Conservation (phyloP, 805 yeast species). For the Komagataella pseudopastoris region DNA sequence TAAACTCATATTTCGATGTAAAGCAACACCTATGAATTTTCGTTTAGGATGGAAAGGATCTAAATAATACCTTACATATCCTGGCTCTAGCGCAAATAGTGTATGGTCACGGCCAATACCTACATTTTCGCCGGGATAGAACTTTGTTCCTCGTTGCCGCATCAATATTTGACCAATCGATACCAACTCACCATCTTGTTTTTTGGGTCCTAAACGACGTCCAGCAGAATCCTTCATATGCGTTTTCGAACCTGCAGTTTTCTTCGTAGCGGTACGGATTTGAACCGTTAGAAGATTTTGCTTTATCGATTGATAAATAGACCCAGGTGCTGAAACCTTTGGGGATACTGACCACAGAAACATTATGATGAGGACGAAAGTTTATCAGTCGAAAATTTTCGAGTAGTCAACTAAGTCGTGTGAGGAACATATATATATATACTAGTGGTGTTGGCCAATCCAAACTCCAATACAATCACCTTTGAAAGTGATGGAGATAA, state of each 20-base stretch:
- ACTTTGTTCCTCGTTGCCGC: slow-evolving; percentile 91
- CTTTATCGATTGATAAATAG: not conserved
- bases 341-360: not conserved
- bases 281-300: slow-evolving; percentile 14
- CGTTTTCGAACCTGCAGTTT: slow-evolving; percentile 90
- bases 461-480: not conserved
- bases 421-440: not conserved
- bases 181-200: slow-evolving; percentile 65
- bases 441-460: not conserved
- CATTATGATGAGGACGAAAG: not conserved
- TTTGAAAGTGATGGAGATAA: not conserved
- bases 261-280: slow-evolving; percentile 85
- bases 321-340: not conserved
- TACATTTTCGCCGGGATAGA: slow-evolving; percentile 88
- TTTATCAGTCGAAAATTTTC: no score
- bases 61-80: slow-evolving; percentile 78
- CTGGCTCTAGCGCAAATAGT: slow-evolving; percentile 82
- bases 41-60: slow-evolving; percentile 96
- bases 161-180: slow-evolving; percentile 75
- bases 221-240: slow-evolving; percentile 92
- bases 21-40: slow-evolving; percentile 79
- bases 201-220: slow-evolving; percentile 85
- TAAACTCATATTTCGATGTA: slow-evolving; percentile 43
- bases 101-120: slow-evolving; percentile 92
- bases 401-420: not conserved